Percentiles rank a stretch among this genome's conserved stretches.
Evolutionary conservation across 306 rosid genomes (phyloP).

Genomic region (Dryas octopetala): DNA sequence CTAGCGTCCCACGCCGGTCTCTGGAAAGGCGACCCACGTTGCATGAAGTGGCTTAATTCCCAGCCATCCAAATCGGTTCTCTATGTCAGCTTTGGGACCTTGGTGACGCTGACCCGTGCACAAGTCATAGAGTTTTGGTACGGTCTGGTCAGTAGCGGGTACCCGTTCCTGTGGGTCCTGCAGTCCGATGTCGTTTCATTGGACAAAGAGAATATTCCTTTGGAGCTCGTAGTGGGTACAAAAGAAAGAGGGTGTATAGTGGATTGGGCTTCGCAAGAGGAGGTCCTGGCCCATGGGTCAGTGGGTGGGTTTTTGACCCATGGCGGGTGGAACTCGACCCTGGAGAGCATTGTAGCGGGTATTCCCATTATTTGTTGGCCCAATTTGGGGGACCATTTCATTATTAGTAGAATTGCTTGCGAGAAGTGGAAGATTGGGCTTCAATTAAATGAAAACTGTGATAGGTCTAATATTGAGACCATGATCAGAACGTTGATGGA

Average conservation of each 20-base stretch:
- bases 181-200: background rate
- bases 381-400: constrained; percentile 12
- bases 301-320: constrained; percentile 22
- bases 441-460: constrained; percentile 15
- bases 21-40: background rate
- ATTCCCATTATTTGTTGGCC: constrained; percentile 40
- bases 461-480: constrained; percentile 24
- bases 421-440: constrained; percentile 27
- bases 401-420: constrained; percentile 23
- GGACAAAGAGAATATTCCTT: background rate
- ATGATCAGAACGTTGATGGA: constrained; percentile 31
- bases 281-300: constrained; percentile 31
- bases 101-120: background rate
- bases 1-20: background rate
- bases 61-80: constrained; percentile 4
- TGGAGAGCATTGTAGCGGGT: constrained; percentile 31
- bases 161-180: constrained; percentile 7
- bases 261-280: constrained; percentile 36
- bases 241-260: constrained; percentile 29
- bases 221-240: constrained; percentile 15
- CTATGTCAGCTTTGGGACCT: constrained; percentile 24
- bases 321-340: constrained; percentile 37
- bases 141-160: constrained; percentile 7
- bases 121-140: constrained; percentile 19
- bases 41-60: constrained; percentile 20